Evolutionary conservation across 768 basidiomycete species (phyloP), one percentile per base, ranked within the genome.

Genomic region (Lactarius pseudohatsudake): DNA sequence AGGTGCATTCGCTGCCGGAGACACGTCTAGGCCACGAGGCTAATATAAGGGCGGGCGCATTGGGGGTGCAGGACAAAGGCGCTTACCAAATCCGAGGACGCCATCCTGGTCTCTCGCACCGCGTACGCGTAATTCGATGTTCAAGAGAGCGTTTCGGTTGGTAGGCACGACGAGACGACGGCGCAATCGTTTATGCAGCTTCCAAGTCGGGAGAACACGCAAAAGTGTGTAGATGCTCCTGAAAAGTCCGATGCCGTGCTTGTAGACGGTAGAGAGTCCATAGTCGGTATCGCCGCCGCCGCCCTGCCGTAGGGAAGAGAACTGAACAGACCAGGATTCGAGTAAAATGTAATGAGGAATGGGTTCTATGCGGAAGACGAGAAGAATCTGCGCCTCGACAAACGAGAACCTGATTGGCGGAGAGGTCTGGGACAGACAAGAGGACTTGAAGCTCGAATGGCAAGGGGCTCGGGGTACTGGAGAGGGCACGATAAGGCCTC

Each of bases 231-330:
- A 94, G 7, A 91, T 73, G 73, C 89, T 90, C 59, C 92, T 83
- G 79, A 93, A 94, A 22, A 92, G 82, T 38, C 89, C 83, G 72
- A 94, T 93, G 41, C 88, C 86, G 71, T 92, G 87, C 76, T 94
- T 94, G 82, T 94, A 94, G 62, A 92, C 87, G 15, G 88, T 89
- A 0, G 91, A 82, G 41, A 88, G 85, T 16, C 86, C 84, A 45
- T 89, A 80, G 65, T 89, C 87, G 58, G 76, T 70, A 53, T 70
- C 69, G 18, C 55, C 41, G 63, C 74, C 74, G 32, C 62, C 22
- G 43, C 36, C 57, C 62, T 56, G 56, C 43, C 28, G 54, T 13
- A 57, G 70, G 55, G 62, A 69, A 38, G 73, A 70, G 71, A 88
- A 86, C 47, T 73, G 76, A 65, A 92, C 79, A 22, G 80, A 76